Conservation (phyloP, 2,329 filamentous ascomycete species). For the Cercospora zeina region DNA sequence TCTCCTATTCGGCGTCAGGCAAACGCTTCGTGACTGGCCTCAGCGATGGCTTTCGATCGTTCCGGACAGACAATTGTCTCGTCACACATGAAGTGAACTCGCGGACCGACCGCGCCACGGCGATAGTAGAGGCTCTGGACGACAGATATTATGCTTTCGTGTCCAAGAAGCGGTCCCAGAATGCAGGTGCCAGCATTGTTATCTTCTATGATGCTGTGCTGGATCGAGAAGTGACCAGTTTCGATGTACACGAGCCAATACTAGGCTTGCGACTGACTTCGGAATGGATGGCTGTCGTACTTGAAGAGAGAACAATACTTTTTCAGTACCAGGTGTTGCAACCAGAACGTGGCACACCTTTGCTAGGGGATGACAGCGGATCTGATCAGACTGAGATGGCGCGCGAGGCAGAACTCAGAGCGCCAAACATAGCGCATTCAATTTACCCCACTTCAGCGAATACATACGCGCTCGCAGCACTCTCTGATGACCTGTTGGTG, state of each 20-base stretch:
- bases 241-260: slow-evolving; percentile 78
- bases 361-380: slow-evolving; percentile 41
- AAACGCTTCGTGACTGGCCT: slow-evolving; percentile 86
- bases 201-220: slow-evolving; percentile 84
- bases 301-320: slow-evolving; percentile 46
- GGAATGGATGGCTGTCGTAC: slow-evolving; percentile 73
- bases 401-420: slow-evolving; percentile 13
- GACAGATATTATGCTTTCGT: slow-evolving; percentile 75
- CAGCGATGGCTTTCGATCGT: slow-evolving; percentile 73
- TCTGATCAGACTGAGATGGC: slow-evolving; percentile 11
- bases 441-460: slow-evolving; percentile 88
- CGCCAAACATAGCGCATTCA: slow-evolving; percentile 46
- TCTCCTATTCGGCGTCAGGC: slow-evolving; percentile 80
- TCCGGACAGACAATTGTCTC: slow-evolving; percentile 41
- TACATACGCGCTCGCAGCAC: slow-evolving; percentile 72
- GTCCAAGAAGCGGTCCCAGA: slow-evolving; percentile 67
- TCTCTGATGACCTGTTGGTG: slow-evolving; percentile 71
- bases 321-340: slow-evolving; percentile 37
- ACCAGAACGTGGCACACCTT: slow-evolving; percentile 48
- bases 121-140: slow-evolving; percentile 39
- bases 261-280: slow-evolving; percentile 76
- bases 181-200: slow-evolving; percentile 36
- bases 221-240: slow-evolving; percentile 69
- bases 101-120: slow-evolving; percentile 30
- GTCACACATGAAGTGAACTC: slow-evolving; percentile 35